Percentiles rank a stretch among this genome's conserved stretches.
phyloP scores from a whole-genome alignment of 75 land plant species.

The Azolla pinnata region DNA sequence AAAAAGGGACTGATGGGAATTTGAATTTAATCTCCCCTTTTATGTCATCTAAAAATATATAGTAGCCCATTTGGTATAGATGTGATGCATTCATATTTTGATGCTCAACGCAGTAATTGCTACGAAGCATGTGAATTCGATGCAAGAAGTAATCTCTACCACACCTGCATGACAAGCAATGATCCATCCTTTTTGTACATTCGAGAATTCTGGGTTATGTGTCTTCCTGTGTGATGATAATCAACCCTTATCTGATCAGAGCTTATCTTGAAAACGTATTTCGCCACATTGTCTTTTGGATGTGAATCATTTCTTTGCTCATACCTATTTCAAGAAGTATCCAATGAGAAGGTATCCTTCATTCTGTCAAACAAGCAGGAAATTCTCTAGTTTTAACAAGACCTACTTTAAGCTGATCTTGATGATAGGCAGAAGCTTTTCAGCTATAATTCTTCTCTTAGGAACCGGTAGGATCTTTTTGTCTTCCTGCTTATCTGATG shows the following conservation, averaged over 20 bases:
- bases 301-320: slow-evolving; percentile 2
- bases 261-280: slow-evolving; percentile 15
- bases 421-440: slow-evolving; percentile 20
- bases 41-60: no score
- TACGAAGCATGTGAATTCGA: no score
- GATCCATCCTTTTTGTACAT: slow-evolving; percentile 28
- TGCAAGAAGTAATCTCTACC: no score
- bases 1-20: no score
- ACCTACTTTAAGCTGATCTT: slow-evolving; percentile 28
- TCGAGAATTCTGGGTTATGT: slow-evolving; percentile 16
- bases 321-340: no score
- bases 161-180: slow-evolving; percentile 13
- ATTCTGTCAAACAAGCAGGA: not conserved
- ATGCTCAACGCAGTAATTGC: no score
- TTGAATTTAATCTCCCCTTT: no score
- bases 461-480: slow-evolving; percentile 7
- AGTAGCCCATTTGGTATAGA: no score
- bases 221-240: slow-evolving; percentile 18
- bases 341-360: no score
- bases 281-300: slow-evolving; percentile 22
- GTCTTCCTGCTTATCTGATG: slow-evolving; percentile 7
- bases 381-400: not conserved
- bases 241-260: slow-evolving; percentile 21
- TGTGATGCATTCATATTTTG: no score
- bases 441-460: slow-evolving; percentile 14